Conservation (phyloP, 1,284 basidiomycete species). For the Neolentinus lepideus region DNA sequence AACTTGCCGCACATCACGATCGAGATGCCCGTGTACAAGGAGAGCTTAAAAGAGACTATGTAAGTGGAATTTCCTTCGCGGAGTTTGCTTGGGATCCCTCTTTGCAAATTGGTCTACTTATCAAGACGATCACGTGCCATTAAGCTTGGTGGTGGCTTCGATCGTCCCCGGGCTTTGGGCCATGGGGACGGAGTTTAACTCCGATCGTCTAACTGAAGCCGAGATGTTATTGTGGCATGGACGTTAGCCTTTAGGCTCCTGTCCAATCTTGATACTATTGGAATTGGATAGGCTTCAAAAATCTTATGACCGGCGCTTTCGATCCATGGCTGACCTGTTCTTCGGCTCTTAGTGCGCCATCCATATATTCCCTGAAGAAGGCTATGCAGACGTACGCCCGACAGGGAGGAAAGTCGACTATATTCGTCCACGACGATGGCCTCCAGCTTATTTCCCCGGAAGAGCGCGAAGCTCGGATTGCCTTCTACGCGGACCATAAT, state of each 20-base stretch:
- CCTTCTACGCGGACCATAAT: slow-evolving; percentile 47
- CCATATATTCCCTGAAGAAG: slow-evolving; percentile 75
- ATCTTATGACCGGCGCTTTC: neutral
- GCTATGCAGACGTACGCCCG: slow-evolving; percentile 84
- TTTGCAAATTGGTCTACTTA: neutral
- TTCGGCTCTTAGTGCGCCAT: slow-evolving; percentile 46
- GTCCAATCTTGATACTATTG: too few relatives aligned
- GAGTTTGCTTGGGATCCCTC: slow-evolving; percentile 1
- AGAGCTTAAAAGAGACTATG: slow-evolving; percentile 63
- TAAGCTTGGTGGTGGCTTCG: neutral
- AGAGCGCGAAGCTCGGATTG: slow-evolving; percentile 28
- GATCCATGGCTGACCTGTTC: neutral
- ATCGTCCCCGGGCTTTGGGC: neutral
- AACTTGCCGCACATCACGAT: slow-evolving; percentile 69
- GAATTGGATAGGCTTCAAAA: too few relatives aligned
- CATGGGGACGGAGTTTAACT: too few relatives aligned
- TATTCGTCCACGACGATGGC: slow-evolving; percentile 77
- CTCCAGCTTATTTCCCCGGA: slow-evolving; percentile 29
- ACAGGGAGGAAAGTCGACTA: slow-evolving; percentile 72
- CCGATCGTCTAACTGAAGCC: too few relatives aligned
- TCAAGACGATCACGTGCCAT: neutral
- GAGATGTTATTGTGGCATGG: too few relatives aligned
- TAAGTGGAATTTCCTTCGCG: slow-evolving; percentile 28
- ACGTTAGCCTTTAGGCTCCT: too few relatives aligned
- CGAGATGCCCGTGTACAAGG: slow-evolving; percentile 80